These are phyloP conservation scores for Dentipellis sp. DNA, from an alignment of 768 basidiomycete species.

Conservation along the genomic window DNA sequence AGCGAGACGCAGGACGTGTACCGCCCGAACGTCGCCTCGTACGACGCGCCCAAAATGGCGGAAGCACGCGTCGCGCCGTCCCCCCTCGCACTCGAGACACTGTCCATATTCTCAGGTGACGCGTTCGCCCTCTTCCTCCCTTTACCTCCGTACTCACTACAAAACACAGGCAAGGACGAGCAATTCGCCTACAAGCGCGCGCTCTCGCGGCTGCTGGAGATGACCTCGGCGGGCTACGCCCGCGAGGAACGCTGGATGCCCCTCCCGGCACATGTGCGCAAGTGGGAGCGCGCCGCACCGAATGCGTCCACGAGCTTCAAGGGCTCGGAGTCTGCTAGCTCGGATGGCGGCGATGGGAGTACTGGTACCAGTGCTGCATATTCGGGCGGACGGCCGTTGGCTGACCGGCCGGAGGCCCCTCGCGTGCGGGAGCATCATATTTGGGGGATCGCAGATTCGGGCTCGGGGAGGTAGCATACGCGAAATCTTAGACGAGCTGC, in stretches of 20 bases:
- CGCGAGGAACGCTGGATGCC: conserved; percentile 27
- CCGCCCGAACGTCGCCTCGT: conserved; percentile 46
- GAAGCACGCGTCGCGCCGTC: conserved; percentile 20
- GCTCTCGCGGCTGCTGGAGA: conserved; percentile 47
- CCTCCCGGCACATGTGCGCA: conserved; percentile 21
- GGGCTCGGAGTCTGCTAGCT: neutral
- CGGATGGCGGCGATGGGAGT: conserved; percentile 9
- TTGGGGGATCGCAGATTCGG: too few species aligned
- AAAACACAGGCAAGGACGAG: conserved; percentile 41
- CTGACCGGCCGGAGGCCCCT: conserved; percentile 23
- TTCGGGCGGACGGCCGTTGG: neutral
- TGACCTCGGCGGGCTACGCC: conserved; percentile 34
- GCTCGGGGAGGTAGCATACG: too few species aligned
- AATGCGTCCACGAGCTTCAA: neutral
- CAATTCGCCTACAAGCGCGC: conserved; percentile 56
- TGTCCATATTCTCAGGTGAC: conserved; percentile 43
- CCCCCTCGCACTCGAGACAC: conserved; percentile 31
- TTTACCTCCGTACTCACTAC: neutral
- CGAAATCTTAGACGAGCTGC: too few species aligned
- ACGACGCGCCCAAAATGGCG: conserved; percentile 31
- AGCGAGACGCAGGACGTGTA: conserved; percentile 40
- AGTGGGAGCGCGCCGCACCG: conserved; percentile 22
- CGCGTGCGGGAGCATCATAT: conserved; percentile 25
- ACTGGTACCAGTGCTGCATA: conserved; percentile 18
- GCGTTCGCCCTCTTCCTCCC: neutral